phyloP scores from a whole-genome alignment of 2,329 filamentous ascomycete genomes.

The Monosporascus sp. region DNA sequence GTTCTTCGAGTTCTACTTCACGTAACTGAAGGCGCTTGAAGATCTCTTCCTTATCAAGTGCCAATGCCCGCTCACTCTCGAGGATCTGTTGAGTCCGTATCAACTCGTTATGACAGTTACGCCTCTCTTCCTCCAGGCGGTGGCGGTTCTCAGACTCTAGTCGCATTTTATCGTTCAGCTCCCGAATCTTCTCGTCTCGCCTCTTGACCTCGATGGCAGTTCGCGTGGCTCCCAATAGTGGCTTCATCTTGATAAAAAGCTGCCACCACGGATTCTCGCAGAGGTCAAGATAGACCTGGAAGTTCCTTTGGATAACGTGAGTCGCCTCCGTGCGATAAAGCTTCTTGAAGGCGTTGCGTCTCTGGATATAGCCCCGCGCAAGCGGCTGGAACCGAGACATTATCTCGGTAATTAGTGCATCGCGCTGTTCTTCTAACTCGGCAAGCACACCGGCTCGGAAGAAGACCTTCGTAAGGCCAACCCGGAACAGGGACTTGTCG shows the following conservation, averaged over 20 bases:
- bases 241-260: constrained; percentile 90
- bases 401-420: constrained; percentile 87
- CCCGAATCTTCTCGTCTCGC: constrained; percentile 86
- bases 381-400: constrained; percentile 91
- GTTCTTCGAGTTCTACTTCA: constrained; percentile 89
- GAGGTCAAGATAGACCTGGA: constrained; percentile 84
- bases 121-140: constrained; percentile 83
- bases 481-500: constrained; percentile 81
- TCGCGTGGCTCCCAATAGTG: constrained; percentile 83
- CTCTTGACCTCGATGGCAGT: constrained; percentile 93
- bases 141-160: constrained; percentile 69
- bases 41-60: constrained; percentile 97
- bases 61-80: constrained; percentile 91
- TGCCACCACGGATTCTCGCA: constrained; percentile 97
- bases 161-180: constrained; percentile 78
- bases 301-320: constrained; percentile 89
- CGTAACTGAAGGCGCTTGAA: constrained; percentile 91
- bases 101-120: constrained; percentile 81
- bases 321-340: constrained; percentile 93
- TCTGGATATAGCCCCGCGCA: constrained; percentile 82
- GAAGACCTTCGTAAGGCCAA: constrained; percentile 95
- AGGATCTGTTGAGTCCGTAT: constrained; percentile 87
- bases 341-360: constrained; percentile 84
- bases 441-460: constrained; percentile 94
- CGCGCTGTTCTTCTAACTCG: constrained; percentile 92